Conservation (phyloP, 352 stramenopile species). For the Pythium phragmitis region DNA sequence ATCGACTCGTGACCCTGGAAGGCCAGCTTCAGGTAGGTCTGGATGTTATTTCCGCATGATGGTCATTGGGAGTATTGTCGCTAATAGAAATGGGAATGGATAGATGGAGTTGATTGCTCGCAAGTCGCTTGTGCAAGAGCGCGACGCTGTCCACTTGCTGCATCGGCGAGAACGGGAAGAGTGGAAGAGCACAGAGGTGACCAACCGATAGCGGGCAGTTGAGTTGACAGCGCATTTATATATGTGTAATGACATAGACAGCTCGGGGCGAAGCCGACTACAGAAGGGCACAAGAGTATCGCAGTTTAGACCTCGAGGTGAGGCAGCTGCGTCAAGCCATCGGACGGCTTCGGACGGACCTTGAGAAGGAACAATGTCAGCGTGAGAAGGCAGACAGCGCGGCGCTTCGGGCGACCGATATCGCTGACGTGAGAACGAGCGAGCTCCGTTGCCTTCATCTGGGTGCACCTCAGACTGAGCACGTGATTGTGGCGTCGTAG, state of each 20-base stretch:
- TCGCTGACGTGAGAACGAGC: conserved; percentile 36
- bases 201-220: not conserved
- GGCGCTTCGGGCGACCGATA: conserved; percentile 32
- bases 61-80: too few species aligned
- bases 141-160: conserved; percentile 41
- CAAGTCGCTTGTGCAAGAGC: conserved; percentile 44
- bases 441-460: not conserved
- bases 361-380: conserved; percentile 44
- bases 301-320: conserved; percentile 52
- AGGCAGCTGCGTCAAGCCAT: conserved; percentile 43
- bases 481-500: conserved; percentile 19
- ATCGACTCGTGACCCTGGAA: conserved; percentile 41
- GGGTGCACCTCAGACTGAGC: not conserved
- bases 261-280: conserved; percentile 28
- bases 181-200: conserved; percentile 44
- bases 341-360: conserved; percentile 43
- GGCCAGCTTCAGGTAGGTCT: conserved; percentile 45
- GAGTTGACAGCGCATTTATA: not conserved
- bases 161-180: conserved; percentile 38
- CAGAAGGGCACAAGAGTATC: conserved; percentile 44
- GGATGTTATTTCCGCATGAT: too few species aligned
- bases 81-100: too few species aligned
- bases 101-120: conserved; percentile 53
- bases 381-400: conserved; percentile 44
- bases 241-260: not conserved